Conservation (phyloP, 2,329 filamentous ascomycete species). For the Gnomoniopsis sp. region DNA sequence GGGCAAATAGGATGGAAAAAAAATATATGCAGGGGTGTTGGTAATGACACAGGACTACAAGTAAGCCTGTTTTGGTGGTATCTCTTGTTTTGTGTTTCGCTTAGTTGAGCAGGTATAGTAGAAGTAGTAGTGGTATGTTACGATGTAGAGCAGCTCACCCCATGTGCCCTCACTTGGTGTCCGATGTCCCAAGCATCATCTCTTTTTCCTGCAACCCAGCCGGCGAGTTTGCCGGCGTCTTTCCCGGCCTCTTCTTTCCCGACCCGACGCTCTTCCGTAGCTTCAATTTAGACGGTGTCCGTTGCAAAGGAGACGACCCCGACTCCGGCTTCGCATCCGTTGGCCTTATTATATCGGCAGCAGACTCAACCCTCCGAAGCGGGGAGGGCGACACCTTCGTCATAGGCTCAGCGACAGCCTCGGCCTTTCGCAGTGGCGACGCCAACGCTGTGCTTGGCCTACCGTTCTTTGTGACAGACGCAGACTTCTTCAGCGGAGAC, state of each 20-base stretch:
- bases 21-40: too few species aligned
- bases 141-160: too few species aligned
- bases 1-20: too few species aligned
- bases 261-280: conserved; percentile 7
- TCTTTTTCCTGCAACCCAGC: not conserved
- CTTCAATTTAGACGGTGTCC: conserved; percentile 9
- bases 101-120: too few species aligned
- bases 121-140: too few species aligned
- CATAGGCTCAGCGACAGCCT: not conserved
- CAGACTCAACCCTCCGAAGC: not conserved
- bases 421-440: too few species aligned
- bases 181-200: too few species aligned
- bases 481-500: not conserved
- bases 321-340: not conserved
- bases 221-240: conserved; percentile 5
- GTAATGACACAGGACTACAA: too few species aligned
- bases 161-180: too few species aligned
- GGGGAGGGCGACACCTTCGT: not conserved
- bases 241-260: not conserved
- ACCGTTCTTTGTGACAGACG: not conserved
- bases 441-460: not conserved
- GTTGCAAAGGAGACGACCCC: not conserved
- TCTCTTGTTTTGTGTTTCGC: too few species aligned
- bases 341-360: not conserved
- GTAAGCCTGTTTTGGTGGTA: too few species aligned